Evolutionary conservation across 768 basidiomycete species (phyloP).

Genomic region (Rhizopogon salebrosus): DNA sequence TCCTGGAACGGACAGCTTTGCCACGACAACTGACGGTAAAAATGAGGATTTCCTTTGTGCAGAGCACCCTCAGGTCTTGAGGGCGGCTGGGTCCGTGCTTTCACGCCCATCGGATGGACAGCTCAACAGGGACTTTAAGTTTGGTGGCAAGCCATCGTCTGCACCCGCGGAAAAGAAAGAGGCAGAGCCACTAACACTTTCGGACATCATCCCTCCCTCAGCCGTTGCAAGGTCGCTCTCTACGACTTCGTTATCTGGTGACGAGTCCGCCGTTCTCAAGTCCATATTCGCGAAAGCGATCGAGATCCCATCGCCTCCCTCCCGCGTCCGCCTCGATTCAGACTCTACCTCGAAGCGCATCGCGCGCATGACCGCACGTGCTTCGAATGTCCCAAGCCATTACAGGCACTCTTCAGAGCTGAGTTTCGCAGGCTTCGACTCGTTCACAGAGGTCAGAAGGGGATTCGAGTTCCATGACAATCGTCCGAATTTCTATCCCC

Average conservation of each 20-base stretch:
- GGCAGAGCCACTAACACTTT: conserved; percentile 46
- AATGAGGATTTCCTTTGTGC: conserved; percentile 27
- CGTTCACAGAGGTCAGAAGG: conserved; percentile 74
- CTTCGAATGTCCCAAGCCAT: conserved; percentile 21
- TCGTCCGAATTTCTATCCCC: conserved; percentile 64
- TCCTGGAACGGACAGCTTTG: conserved; percentile 30
- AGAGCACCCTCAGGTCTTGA: conserved; percentile 12
- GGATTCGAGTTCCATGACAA: conserved; percentile 69
- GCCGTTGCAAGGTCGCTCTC: conserved; percentile 47
- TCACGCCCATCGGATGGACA: conserved; percentile 57
- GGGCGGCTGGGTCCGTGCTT: conserved; percentile 26
- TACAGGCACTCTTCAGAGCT: conserved; percentile 40
- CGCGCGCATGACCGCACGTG: conserved; percentile 17
- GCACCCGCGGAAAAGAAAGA: conserved; percentile 5
- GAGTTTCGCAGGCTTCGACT: conserved; percentile 70
- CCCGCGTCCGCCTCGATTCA: conserved; percentile 36
- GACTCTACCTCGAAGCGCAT: conserved; percentile 36
- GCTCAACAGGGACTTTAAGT: conserved; percentile 69
- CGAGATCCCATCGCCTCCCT: conserved; percentile 28
- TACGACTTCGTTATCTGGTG: conserved; percentile 35
- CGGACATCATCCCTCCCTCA: conserved; percentile 71
- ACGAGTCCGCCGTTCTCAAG: conserved; percentile 49
- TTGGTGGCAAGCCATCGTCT: conserved; percentile 46
- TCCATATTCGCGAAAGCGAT: conserved; percentile 50
- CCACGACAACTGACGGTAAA: conserved; percentile 22